Evolutionary conservation across 306 rosid genomes (phyloP), one percentile per base, ranked within the genome.

Genomic region (Quercus suber): DNA sequence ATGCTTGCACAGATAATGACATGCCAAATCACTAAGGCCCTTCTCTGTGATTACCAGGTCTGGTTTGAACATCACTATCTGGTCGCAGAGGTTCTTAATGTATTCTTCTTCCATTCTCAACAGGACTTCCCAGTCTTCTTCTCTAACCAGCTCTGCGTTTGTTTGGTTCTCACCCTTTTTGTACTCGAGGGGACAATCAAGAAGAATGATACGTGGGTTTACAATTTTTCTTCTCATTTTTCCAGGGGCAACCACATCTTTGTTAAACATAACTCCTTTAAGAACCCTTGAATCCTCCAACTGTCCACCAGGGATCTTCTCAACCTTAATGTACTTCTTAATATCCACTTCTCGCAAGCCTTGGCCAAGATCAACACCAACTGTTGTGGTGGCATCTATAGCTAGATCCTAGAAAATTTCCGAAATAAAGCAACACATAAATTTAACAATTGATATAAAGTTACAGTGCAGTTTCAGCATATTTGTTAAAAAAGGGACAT

Each of bases 91-190:
- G 76, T 87, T 92, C 88, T 90, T 91, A 18, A 94, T 90, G 83
- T 92, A 94, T 81, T 94, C 97, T 81, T 94, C 98, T 86, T 94
- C 98, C 89, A 94, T 86, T 79, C 89, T 89, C 82, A 94, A 82
- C 51, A 94, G 86, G 59, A 92, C 87, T 65, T 85, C 95, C 98
- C 98, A 94, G 81, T 94, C 98, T 83, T 94, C 98, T 83, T 94
- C 98, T 76, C 80, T 94, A 20, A 94, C 90, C 69, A 94, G 78
- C 82, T 94, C 98, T 25, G 98, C 97, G 83, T 94, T 94, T 53
- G 98, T 94, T 83, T 94, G 98, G 87, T 94, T 94, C 84, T 94
- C 98, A 35, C 98, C 98, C 84, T 94, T 94, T 71, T 94, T 94
- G 84, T 94, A 94, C 81, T 94, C 98, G 6, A 94, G 96, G 73